Evolutionary conservation across 2,329 filamentous ascomycete species (phyloP).

Genomic region (Davidsoniella neocaledoniae): DNA sequence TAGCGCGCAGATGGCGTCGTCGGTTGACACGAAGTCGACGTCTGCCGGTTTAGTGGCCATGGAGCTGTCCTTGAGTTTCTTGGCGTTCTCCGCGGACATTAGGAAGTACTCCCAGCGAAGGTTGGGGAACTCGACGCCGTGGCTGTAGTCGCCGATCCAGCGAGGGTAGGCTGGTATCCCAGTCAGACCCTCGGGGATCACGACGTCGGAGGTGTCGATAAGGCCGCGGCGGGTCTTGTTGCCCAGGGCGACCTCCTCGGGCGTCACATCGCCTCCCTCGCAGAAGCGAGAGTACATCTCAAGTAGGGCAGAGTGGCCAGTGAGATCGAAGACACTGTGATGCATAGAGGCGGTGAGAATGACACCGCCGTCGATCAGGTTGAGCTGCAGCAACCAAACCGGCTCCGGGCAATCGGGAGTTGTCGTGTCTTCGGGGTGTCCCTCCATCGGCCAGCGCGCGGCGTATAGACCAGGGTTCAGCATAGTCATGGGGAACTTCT

Average conservation of each 20-base stretch:
- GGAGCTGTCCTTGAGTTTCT: not conserved
- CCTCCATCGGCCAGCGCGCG: not conserved
- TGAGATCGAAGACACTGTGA: not conserved
- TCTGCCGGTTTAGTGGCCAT: not conserved
- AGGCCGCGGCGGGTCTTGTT: not conserved
- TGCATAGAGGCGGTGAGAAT: not conserved
- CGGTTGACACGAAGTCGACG: conserved; percentile 2
- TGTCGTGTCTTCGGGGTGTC: not conserved
- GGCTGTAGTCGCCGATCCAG: not conserved
- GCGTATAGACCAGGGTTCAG: not conserved
- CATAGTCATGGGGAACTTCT: conserved; percentile 1
- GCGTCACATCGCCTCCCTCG: not conserved
- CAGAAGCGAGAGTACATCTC: not conserved
- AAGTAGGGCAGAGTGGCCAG: not conserved
- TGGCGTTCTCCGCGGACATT: not conserved
- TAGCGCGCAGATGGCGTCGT: not conserved
- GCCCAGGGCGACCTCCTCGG: not conserved
- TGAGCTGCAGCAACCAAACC: not conserved
- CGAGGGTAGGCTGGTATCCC: not conserved
- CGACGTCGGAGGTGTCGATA: not conserved
- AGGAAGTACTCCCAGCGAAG: not conserved
- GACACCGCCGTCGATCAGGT: not conserved
- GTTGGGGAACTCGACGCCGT: not conserved
- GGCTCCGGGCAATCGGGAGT: not conserved
- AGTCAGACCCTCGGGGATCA: not conserved